A percentile compares a stretch with the other conserved stretches of the same genome.
Evolutionary conservation across 2,329 filamentous ascomycete genomes (phyloP).

Genomic region (Ascocoryne sarcoides): DNA sequence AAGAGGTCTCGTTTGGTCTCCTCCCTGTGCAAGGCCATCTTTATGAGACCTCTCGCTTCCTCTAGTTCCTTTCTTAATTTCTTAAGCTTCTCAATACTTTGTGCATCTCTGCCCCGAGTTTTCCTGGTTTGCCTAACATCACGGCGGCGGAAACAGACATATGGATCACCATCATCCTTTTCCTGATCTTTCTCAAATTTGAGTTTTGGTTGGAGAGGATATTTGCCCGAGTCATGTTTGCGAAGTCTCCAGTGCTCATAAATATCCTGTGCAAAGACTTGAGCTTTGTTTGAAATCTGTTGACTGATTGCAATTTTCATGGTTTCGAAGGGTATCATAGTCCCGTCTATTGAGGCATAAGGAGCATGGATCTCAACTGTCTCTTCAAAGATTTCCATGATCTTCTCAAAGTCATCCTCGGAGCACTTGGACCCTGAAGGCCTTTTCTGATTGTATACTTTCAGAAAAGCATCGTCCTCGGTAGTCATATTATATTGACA

Average conservation of each 20-base stretch:
- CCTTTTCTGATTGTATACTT: constrained; percentile 72
- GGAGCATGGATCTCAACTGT: constrained; percentile 76
- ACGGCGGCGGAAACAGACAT: constrained; percentile 93
- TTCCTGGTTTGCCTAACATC: constrained; percentile 93
- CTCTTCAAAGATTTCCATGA: constrained; percentile 93
- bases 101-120: constrained; percentile 85
- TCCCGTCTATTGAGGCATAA: constrained; percentile 82
- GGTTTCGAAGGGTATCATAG: constrained; percentile 67
- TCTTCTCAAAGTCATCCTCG: constrained; percentile 85
- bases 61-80: constrained; percentile 85
- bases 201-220: constrained; percentile 64
- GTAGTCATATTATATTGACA: constrained; percentile 90
- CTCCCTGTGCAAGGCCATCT: constrained; percentile 73
- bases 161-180: constrained; percentile 91
- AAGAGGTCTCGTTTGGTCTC: constrained; percentile 69
- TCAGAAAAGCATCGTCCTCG: constrained; percentile 81
- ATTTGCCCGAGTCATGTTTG: constrained; percentile 59
- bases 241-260: constrained; percentile 84
- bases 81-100: constrained; percentile 90
- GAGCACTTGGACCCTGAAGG: constrained; percentile 57
- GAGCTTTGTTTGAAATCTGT: constrained; percentile 39
- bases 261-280: constrained; percentile 59
- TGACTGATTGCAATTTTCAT: constrained; percentile 61
- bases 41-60: constrained; percentile 72
- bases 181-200: constrained; percentile 95